phyloP scores from a whole-genome alignment of 2,329 filamentous ascomycete genomes.

The Sclerotinia sclerotiorum region DNA sequence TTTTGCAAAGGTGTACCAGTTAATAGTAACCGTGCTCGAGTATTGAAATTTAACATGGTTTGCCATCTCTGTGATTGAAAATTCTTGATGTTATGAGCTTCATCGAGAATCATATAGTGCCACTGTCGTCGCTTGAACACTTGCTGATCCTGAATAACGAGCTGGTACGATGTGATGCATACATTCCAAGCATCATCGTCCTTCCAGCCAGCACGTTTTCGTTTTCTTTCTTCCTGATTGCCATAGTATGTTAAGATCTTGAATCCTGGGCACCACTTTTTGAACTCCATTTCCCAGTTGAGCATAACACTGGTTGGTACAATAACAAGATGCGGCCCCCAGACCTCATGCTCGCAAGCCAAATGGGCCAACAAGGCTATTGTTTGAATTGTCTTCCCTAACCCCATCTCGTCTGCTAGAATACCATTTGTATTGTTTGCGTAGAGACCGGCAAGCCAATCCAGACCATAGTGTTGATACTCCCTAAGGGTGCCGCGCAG shows the following conservation, averaged over 20 bases:
- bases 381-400: constrained; percentile 97
- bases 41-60: constrained; percentile 90
- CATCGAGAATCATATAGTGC: constrained; percentile 98
- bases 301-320: constrained; percentile 98
- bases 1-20: constrained; percentile 97
- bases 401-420: constrained; percentile 95
- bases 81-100: constrained; percentile 99
- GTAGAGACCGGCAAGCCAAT: constrained; percentile 94
- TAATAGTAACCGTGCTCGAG: constrained; percentile 78
- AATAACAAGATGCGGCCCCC: constrained; percentile 94
- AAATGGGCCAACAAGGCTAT: constrained; percentile 92
- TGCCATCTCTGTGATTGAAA: constrained; percentile 98
- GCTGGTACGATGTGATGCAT: constrained; percentile 95
- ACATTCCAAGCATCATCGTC: constrained; percentile 95
- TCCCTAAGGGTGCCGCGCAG: constrained; percentile 86
- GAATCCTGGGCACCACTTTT: constrained; percentile 97
- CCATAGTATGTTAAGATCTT: constrained; percentile 98
- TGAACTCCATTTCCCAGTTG: constrained; percentile 99
- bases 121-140: constrained; percentile 90
- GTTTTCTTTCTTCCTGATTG: constrained; percentile 84
- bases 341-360: constrained; percentile 84
- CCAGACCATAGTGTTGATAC: constrained; percentile 94
- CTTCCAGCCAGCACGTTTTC: constrained; percentile 90
- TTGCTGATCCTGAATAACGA: constrained; percentile 89
- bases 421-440: constrained; percentile 93